phyloP scores from a whole-genome alignment of 441 rosid species.

The Brassica balearica region DNA sequence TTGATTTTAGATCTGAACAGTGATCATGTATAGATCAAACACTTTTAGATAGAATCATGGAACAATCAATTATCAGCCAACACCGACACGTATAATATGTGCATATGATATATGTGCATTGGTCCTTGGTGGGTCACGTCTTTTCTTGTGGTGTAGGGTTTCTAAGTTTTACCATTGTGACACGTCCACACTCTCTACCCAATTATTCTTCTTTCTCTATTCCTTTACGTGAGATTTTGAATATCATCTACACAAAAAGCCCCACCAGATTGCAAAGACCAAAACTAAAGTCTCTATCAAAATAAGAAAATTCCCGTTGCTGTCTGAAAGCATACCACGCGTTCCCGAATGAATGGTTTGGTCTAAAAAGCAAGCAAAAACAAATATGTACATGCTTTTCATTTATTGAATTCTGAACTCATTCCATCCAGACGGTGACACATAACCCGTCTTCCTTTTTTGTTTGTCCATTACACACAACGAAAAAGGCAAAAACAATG shows the following conservation, averaged over 20 bases:
- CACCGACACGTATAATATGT: constrained; percentile 24
- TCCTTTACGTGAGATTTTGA: constrained; percentile 41
- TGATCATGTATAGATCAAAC: constrained; percentile 30
- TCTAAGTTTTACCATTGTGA: constrained; percentile 1
- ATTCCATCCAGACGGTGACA: constrained; percentile 41
- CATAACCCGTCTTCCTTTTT: constrained; percentile 7
- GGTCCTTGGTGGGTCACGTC: constrained; percentile 33
- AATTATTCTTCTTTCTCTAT: constrained; percentile 18
- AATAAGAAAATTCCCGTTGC: constrained; percentile 36
- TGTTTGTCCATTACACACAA: constrained; percentile 13
- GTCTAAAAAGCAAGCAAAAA: constrained; percentile 10
- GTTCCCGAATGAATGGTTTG: constrained; percentile 23
- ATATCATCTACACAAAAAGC: constrained; percentile 10
- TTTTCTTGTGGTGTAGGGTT: constrained; percentile 29
- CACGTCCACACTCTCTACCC: constrained; percentile 34
- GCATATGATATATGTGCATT: constrained; percentile 23
- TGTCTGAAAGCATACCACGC: constrained; percentile 32
- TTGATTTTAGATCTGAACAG: not conserved
- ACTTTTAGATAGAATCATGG: not conserved
- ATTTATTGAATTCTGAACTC: constrained; percentile 36
- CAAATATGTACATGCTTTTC: constrained; percentile 21
- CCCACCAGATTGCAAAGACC: constrained; percentile 20
- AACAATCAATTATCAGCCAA: constrained; percentile 26
- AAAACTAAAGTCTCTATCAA: not conserved
- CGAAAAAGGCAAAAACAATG: not conserved